A percentile compares a stretch with the other conserved stretches of the same genome.
Conservation (phyloP, 352 stramenopile species). For the Phytophthora litchii region DNA sequence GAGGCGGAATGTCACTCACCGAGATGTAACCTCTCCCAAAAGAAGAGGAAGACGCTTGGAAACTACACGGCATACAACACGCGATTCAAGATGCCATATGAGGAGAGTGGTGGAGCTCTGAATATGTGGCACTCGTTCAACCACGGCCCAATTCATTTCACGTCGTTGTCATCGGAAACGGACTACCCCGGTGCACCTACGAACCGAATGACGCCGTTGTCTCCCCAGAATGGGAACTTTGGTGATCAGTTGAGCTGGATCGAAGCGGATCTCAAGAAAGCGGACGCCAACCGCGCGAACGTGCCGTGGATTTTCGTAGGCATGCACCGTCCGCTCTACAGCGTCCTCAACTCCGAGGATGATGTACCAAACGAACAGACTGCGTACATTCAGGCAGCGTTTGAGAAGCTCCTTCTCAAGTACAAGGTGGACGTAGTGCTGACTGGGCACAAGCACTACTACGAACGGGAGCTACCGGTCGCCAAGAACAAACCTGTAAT, state of each 20-base stretch:
- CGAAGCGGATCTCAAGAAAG: constrained; percentile 62
- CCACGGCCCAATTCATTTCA: constrained; percentile 83
- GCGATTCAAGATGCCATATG: constrained; percentile 86
- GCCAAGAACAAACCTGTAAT: constrained; percentile 44
- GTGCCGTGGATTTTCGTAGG: constrained; percentile 77
- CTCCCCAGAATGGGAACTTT: constrained; percentile 47
- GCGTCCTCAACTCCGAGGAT: constrained; percentile 20
- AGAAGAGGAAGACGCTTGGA: constrained; percentile 58
- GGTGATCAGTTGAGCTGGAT: constrained; percentile 58
- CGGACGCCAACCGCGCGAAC: constrained; percentile 47
- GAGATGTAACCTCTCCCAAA: constrained; percentile 49
- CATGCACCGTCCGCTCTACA: constrained; percentile 82
- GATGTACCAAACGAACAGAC: constrained; percentile 26
- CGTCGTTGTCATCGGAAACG: constrained; percentile 83
- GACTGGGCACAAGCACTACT: constrained; percentile 86
- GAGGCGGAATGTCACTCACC: constrained; percentile 88
- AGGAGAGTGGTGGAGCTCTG: constrained; percentile 52
- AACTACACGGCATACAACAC: constrained; percentile 89
- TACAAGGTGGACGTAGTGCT: constrained; percentile 89
- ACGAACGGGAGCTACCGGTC: constrained; percentile 78
- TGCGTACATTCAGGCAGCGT: constrained; percentile 53
- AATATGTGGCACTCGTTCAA: constrained; percentile 93
- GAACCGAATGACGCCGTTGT: constrained; percentile 35
- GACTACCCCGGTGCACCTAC: constrained; percentile 48
- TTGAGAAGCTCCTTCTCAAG: constrained; percentile 86